Percentiles rank a stretch among this genome's conserved stretches.
These are phyloP conservation scores for Starmera amethionina DNA, from an alignment of 805 yeast species.

Conservation along the genomic window DNA sequence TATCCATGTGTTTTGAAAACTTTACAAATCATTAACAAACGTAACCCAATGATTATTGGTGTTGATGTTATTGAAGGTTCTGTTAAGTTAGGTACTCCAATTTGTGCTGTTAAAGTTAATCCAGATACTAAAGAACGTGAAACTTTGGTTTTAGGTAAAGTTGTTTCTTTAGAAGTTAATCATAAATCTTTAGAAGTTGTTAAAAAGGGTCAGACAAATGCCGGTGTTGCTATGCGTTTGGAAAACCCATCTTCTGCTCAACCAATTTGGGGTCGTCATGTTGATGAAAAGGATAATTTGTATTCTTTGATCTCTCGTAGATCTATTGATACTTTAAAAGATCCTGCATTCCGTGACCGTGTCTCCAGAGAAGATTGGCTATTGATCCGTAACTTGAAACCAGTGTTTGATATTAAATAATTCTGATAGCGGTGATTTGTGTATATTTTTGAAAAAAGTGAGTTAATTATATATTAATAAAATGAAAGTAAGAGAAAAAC, in stretches of 20 bases:
- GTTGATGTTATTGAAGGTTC: slow-evolving; percentile 93
- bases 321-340: slow-evolving; percentile 95
- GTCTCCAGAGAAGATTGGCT: slow-evolving; percentile 96
- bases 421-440: neutral
- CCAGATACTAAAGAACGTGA: slow-evolving; percentile 72
- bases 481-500: too few species aligned
- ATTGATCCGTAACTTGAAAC: slow-evolving; percentile 78
- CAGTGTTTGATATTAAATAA: slow-evolving; percentile 68
- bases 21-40: slow-evolving; percentile 91
- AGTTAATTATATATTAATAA: too few species aligned
- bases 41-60: slow-evolving; percentile 99
- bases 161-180: slow-evolving; percentile 89
- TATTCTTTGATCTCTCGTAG: slow-evolving; percentile 86
- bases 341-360: slow-evolving; percentile 92
- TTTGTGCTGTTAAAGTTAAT: slow-evolving; percentile 84
- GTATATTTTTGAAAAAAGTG: neutral
- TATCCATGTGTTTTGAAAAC: slow-evolving; percentile 95
- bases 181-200: slow-evolving; percentile 75
- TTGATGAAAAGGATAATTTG: slow-evolving; percentile 82
- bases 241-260: slow-evolving; percentile 88
- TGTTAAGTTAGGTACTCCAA: slow-evolving; percentile 87
- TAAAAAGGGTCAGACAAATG: slow-evolving; percentile 90
- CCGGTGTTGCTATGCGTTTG: slow-evolving; percentile 98
- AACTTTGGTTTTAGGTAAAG: slow-evolving; percentile 70
- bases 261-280: slow-evolving; percentile 99